Percentiles rank a stretch among this genome's conserved stretches.
These are phyloP conservation scores for Thraustotheca clavata DNA, from an alignment of 352 stramenopile species.

Conservation along the genomic window DNA sequence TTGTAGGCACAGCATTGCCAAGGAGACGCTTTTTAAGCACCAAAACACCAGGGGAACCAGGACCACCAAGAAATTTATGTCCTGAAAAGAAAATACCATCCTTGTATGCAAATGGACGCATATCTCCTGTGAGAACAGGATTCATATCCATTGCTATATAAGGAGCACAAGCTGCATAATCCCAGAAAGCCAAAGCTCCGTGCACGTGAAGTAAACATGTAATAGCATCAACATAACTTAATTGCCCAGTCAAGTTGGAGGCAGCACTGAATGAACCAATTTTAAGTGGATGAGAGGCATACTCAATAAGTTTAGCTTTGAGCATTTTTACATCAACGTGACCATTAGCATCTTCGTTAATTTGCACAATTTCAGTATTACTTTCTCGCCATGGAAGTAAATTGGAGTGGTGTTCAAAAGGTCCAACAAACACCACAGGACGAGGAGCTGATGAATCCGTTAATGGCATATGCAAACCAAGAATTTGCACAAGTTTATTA, in stretches of 20 bases:
- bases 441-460: not conserved
- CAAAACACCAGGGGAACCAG: constrained; percentile 88
- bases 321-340: constrained; percentile 58
- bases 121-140: constrained; percentile 42
- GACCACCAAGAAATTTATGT: constrained; percentile 95
- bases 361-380: constrained; percentile 64
- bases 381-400: constrained; percentile 95
- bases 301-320: constrained; percentile 35
- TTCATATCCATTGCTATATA: constrained; percentile 97
- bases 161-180: constrained; percentile 92
- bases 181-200: constrained; percentile 89
- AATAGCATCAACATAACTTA: constrained; percentile 87
- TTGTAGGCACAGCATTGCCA: constrained; percentile 43
- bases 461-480: constrained; percentile 9
- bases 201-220: constrained; percentile 86
- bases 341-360: constrained; percentile 43
- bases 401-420: constrained; percentile 98
- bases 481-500: constrained; percentile 54
- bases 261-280: constrained; percentile 90
- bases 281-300: constrained; percentile 45
- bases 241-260: constrained; percentile 93
- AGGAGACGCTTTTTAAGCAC: constrained; percentile 90
- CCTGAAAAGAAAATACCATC: constrained; percentile 94
- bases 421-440: constrained; percentile 87
- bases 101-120: constrained; percentile 49